Base-by-base conservation (phyloP, 164 flowering plant genomes). In the Amborella trichopoda region DNA sequence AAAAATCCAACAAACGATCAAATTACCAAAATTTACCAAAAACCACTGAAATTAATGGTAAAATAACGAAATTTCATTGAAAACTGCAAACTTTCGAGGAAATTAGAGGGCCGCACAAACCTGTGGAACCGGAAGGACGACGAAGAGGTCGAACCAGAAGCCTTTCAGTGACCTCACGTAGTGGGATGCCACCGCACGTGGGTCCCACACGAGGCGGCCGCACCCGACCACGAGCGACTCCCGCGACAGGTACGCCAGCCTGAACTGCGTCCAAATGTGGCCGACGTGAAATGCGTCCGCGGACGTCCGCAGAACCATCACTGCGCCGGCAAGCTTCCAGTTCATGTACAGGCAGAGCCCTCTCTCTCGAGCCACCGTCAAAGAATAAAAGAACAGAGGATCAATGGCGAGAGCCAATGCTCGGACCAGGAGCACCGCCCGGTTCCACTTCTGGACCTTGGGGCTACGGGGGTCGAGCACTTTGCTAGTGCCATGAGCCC, bases 181-280 rank as follows among this genome's bases (percentile, higher is more conserved):
- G 53, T 90, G 90, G 0, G 66, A 54, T 1, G 95, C 90, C 30
- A 90, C 62, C 3, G 79, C 74, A 37, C 72, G 86, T 9, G 90
- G 63, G 61, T 89, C 95, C 97, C 97, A 89, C 67, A 89, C 94
- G 55, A 89, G 94, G 52, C 85, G 85, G 47, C 97, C 97, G 52
- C 95, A 81, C 0, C 97, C 97, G 1, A 85, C 81, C 16, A 85
- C 97, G 4, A 85, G 68, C 16, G 94, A 80, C 52, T 89, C 97
- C 41, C 81, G 64, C 19, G 95, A 89, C 55, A 89, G 88, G 72
- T 80, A 89, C 9, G 95, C 95, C 53, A 79, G 52, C 52, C 86
- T 53, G 47, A 89, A 74, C 77, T 89, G 95, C 6, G 82, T 60
- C 90, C 88, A 85, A 50, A 89, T n/a, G 59, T 89, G 95, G 25